Conservation (phyloP, 306 rosid genomes). For the Luffa aegyptiaca region DNA sequence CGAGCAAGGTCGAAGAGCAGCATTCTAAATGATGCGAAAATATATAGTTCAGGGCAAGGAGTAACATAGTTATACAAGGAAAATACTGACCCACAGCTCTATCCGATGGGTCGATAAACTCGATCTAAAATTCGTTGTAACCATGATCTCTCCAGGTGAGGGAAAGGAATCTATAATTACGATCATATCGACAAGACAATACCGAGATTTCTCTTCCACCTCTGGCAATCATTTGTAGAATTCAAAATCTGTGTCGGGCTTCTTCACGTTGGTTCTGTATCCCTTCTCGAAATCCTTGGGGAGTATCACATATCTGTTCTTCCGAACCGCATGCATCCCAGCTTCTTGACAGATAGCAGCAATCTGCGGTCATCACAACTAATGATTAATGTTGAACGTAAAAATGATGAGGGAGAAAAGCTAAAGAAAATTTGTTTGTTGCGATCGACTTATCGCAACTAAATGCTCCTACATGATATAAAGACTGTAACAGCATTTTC, state of each 20-base stretch:
- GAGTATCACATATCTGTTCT: slow-evolving; percentile 87
- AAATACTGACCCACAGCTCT: not conserved
- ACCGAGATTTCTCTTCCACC: not conserved
- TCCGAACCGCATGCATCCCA: slow-evolving; percentile 98
- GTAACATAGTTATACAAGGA: not conserved
- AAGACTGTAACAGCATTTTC: not conserved
- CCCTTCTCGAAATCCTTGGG: slow-evolving; percentile 99
- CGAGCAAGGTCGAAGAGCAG: not conserved
- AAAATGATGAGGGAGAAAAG: not conserved
- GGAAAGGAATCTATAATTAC: not conserved
- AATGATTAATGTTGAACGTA: not conserved
- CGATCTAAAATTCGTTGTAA: not conserved
- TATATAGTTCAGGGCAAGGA: not conserved
- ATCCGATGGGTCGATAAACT: not conserved
- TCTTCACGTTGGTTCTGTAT: slow-evolving; percentile 90
- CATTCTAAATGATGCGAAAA: not conserved
- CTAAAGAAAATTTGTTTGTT: not conserved
- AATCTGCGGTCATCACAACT: slow-evolving; percentile 39
- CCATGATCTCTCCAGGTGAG: not conserved
- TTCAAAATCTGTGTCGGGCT: slow-evolving; percentile 96
- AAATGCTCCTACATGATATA: not conserved
- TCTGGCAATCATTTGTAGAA: slow-evolving; percentile 70
- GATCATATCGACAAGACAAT: not conserved
- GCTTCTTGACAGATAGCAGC: slow-evolving; percentile 98
- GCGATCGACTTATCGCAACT: not conserved